A percentile compares a stretch with the other conserved stretches of the same genome.
phyloP scores from a whole-genome alignment of 495 filamentous ascomycete species.

The Pyrenula aspistea region DNA sequence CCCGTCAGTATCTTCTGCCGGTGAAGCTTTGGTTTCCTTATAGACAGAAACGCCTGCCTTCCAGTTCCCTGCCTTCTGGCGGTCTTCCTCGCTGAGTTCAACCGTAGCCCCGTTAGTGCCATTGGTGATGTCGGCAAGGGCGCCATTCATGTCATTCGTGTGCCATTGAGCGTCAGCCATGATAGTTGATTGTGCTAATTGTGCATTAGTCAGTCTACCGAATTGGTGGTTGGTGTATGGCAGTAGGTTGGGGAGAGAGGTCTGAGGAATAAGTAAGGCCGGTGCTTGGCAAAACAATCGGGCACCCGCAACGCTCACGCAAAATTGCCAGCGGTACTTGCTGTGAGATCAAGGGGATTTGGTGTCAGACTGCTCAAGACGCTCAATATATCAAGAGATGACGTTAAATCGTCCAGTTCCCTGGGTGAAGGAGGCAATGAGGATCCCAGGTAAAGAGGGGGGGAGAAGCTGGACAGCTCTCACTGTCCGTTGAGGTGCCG shows the following conservation, averaged over 20 bases:
- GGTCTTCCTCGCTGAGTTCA: constrained; percentile 24
- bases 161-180: constrained; percentile 1
- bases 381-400: no score
- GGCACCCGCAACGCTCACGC: no score
- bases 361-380: no score
- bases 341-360: no score
- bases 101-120: constrained; percentile 16
- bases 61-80: constrained; percentile 41
- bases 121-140: constrained; percentile 25
- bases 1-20: constrained; percentile 9
- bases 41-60: constrained; percentile 28
- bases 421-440: no score
- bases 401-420: no score
- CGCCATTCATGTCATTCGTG: constrained; percentile 11
- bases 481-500: no score
- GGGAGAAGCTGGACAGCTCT: no score
- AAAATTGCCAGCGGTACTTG: no score
- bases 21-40: constrained; percentile 11
- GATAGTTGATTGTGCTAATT: not conserved
- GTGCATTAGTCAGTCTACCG: not conserved
- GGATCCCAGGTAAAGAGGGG: no score
- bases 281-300: no score
- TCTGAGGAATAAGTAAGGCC: no score
- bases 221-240: constrained; percentile 10
- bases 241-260: not conserved